Evolutionary conservation across 2,329 filamentous ascomycete species (phyloP).

Genomic region (Cercospora berteroae): DNA sequence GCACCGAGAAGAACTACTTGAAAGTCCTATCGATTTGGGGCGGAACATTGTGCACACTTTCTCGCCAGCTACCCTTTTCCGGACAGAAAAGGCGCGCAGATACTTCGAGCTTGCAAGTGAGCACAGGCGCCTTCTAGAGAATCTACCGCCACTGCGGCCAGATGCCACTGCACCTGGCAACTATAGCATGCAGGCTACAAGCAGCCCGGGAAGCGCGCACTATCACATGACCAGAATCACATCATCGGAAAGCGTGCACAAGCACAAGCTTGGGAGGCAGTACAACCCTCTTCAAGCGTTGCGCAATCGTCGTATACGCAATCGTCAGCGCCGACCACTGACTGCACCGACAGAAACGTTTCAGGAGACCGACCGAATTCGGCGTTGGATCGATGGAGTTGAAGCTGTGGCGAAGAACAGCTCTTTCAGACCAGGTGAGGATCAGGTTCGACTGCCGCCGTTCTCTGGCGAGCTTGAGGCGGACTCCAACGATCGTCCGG

Average conservation of each 20-base stretch:
- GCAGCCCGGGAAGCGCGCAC: conserved; percentile 43
- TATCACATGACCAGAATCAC: conserved; percentile 42
- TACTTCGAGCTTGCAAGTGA: conserved; percentile 84
- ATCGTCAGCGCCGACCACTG: conserved; percentile 71
- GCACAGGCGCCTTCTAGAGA: conserved; percentile 75
- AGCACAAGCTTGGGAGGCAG: conserved; percentile 58
- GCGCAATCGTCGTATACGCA: conserved; percentile 81
- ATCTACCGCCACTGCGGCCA: conserved; percentile 69
- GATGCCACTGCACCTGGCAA: conserved; percentile 45
- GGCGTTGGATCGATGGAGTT: conserved; percentile 73
- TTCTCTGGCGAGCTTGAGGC: conserved; percentile 33
- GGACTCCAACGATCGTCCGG: conserved; percentile 13
- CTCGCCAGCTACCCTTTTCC: conserved; percentile 74
- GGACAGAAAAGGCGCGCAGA: conserved; percentile 79
- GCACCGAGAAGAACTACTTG: conserved; percentile 5
- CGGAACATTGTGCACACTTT: conserved; percentile 62
- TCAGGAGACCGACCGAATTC: conserved; percentile 68
- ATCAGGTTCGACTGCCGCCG: conserved; percentile 32
- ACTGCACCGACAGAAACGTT: conserved; percentile 76
- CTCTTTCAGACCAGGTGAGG: conserved; percentile 40
- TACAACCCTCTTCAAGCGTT: conserved; percentile 95
- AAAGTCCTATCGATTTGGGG: conserved; percentile 4
- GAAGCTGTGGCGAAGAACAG: conserved; percentile 46
- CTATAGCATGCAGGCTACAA: conserved; percentile 40
- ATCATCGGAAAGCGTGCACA: conserved; percentile 38